Evolutionary conservation across 768 basidiomycete genomes (phyloP).

Genomic region (Crassisporium funariophilum): DNA sequence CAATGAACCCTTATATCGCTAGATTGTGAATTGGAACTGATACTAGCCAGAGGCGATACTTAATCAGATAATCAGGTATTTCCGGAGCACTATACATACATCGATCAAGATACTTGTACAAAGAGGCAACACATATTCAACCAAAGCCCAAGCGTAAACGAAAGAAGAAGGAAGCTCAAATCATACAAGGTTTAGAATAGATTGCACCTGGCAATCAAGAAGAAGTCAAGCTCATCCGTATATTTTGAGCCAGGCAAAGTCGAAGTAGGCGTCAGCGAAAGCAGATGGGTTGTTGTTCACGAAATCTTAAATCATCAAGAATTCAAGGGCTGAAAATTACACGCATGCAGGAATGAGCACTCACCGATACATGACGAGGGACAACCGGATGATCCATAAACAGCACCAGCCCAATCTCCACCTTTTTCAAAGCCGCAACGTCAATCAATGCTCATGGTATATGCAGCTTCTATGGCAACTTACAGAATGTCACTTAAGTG

Average conservation of each 20-base stretch:
- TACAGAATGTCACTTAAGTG: slow-evolving; percentile 59
- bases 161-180: no score
- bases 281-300: slow-evolving; percentile 69
- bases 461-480: slow-evolving; percentile 21
- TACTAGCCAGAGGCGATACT: no score
- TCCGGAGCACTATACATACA: no score
- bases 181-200: no score
- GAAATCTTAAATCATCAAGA: slow-evolving; percentile 41
- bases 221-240: slow-evolving; percentile 26
- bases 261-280: slow-evolving; percentile 72
- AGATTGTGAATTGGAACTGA: no score
- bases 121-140: no score
- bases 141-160: no score
- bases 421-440: slow-evolving; percentile 29
- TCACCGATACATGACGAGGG: slow-evolving; percentile 54
- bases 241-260: slow-evolving; percentile 59
- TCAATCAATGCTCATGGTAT: background rate
- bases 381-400: slow-evolving; percentile 50
- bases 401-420: slow-evolving; percentile 60
- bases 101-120: no score
- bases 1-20: no score
- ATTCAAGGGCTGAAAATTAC: background rate
- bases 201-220: no score
- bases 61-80: no score
- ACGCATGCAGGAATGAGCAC: slow-evolving; percentile 17